Evolutionary conservation across 345 rosid genomes (phyloP).

Genomic region (Raphanus sativus): DNA sequence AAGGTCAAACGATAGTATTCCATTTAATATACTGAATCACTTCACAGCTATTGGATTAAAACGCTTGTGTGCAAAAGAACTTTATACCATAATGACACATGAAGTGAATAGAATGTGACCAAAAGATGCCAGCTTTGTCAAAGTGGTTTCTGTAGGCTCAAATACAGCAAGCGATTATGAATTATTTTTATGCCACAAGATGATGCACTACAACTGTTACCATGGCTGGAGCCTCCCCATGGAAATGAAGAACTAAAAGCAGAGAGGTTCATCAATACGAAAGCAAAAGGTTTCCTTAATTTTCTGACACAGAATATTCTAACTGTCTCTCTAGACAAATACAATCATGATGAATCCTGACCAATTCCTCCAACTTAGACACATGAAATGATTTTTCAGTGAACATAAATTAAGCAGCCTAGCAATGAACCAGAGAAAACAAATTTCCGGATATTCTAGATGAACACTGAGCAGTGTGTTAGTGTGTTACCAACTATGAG

Average conservation of each 20-base stretch:
- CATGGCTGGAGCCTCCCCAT: background rate
- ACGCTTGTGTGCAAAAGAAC: slow-evolving; percentile 84
- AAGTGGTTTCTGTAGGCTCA: slow-evolving; percentile 64
- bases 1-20: slow-evolving; percentile 28
- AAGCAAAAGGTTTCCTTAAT: background rate
- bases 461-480: background rate
- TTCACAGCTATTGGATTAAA: slow-evolving; percentile 89
- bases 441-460: background rate
- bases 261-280: background rate
- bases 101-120: slow-evolving; percentile 95
- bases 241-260: background rate
- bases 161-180: background rate
- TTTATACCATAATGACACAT: slow-evolving; percentile 87
- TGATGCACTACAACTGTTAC: background rate
- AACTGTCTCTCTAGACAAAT: background rate
- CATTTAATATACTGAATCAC: slow-evolving; percentile 67
- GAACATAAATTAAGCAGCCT: background rate
- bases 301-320: background rate
- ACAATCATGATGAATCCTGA: background rate
- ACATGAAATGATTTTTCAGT: background rate
- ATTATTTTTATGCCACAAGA: background rate
- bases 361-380: background rate
- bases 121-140: slow-evolving; percentile 99
- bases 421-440: background rate
- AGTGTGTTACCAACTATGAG: slow-evolving; percentile 64